Base-by-base conservation (phyloP, 805 yeast genomes). In the Wickerhamiella spandovensis region DNA sequence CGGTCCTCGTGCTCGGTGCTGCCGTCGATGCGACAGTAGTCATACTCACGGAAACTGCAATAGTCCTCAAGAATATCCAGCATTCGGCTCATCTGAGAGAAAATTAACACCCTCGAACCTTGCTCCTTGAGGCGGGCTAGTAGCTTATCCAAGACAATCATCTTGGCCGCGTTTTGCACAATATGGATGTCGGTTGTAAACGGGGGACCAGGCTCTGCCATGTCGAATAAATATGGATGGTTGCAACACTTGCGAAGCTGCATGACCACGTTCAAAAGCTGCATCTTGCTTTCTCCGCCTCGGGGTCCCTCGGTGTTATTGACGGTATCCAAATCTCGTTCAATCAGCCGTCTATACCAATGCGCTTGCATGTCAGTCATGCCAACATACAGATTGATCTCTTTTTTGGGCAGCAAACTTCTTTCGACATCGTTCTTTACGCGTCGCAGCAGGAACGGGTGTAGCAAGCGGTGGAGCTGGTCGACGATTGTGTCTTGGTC, bases 201-300 rank as follows among this genome's bases (percentile, higher is more conserved):
- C 0, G 97, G 97, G 1, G 97, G 97, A 8, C 97, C 97, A 0
- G 97, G 97, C 64, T 89, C 97, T 0, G 97, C 98, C n/a, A 97
- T 97, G 63, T 90, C 97, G 62, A 92, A 92, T 48, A 90, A 69
- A 66, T 92, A 90, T 0, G 97, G 97, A 65, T 92, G 98, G 63
- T 92, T 90, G 65, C 97, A 92, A 66, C 97, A 90, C 67, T 90
- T 90, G 58, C 97, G 75, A 52, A 90, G 72, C 67, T 90, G 97
- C 97, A 90, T 90, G 10, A 92, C 97, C 56, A 90, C 90, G 61
- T 90, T 90, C 49, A 92, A 71, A 50, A 92, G 71, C 51, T 97
- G 73, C 4, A 96, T 89, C 58, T 89, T 90, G 20, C 65, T 62
- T 64, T 92, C 97, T 12, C 51, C 44, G 15, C 48, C 38, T 5